Conservation (phyloP, 495 filamentous ascomycete genomes). For the Neurospora sp. region DNA sequence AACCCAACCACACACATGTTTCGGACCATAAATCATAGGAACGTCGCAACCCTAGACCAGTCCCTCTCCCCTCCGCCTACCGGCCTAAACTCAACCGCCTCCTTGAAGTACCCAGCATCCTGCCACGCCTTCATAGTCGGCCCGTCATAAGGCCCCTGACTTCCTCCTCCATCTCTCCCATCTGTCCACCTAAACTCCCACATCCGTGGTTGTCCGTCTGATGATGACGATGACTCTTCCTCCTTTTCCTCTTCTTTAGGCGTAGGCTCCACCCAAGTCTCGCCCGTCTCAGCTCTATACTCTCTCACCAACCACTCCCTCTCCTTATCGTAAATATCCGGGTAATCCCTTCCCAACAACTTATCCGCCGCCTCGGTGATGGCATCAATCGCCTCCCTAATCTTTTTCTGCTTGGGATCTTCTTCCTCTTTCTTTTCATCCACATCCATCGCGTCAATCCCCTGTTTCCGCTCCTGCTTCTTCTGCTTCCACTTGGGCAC, state of each 20-base stretch:
- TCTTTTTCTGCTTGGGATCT: constrained; percentile 58
- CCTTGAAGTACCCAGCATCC: constrained; percentile 84
- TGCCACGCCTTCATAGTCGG: constrained; percentile 80
- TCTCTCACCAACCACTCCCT: constrained; percentile 76
- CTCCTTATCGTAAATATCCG: constrained; percentile 82
- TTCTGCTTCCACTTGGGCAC: constrained; percentile 51
- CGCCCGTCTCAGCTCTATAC: constrained; percentile 78
- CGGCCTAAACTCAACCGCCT: constrained; percentile 78
- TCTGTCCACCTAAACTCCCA: constrained; percentile 95
- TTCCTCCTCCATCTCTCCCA: constrained; percentile 66
- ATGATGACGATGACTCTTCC: background rate
- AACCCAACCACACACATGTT: background rate
- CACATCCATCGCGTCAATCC: constrained; percentile 49
- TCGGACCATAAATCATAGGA: constrained; percentile 37
- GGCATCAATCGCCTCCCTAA: constrained; percentile 62
- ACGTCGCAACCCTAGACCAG: constrained; percentile 55
- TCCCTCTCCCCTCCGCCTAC: constrained; percentile 39
- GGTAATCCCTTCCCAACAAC: constrained; percentile 67
- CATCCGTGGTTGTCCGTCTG: constrained; percentile 31
- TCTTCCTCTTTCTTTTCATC: constrained; percentile 43
- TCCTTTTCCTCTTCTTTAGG: constrained; percentile 13
- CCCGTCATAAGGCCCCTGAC: constrained; percentile 80
- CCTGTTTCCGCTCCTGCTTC: constrained; percentile 38
- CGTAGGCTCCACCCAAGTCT: constrained; percentile 67
- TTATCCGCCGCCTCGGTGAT: constrained; percentile 86